Evolutionary conservation across 106 monocot genomes (phyloP).

Genomic region (Acorus gramineus): DNA sequence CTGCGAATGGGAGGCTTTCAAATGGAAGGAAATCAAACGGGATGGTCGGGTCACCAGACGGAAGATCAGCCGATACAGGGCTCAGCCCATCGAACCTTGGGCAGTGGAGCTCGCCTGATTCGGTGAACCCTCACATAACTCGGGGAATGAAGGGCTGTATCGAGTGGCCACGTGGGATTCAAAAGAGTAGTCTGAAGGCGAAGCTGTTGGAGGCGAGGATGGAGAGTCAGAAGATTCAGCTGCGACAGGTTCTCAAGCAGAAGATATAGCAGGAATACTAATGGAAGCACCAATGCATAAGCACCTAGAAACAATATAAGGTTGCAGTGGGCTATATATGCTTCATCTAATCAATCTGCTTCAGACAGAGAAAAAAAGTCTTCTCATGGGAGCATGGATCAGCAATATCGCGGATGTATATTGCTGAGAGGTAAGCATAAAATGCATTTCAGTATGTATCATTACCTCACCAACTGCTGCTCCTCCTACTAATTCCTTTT

Average conservation of each 20-base stretch:
- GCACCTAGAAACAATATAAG: no score
- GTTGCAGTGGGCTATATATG: no score
- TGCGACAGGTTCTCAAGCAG: conserved; percentile 30
- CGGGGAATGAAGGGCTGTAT: conserved; percentile 42
- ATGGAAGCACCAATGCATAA: no score
- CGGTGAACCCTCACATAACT: conserved; percentile 30
- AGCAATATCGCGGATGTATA: no score
- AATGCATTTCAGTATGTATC: no score
- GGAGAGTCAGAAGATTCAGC: conserved; percentile 34
- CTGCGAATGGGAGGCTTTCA: neutral
- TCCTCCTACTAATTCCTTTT: no score
- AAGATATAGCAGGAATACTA: conserved; percentile 12
- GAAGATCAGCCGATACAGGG: conserved; percentile 19
- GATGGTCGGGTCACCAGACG: conserved; percentile 37
- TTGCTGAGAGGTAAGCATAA: no score
- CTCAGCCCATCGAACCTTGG: conserved; percentile 30
- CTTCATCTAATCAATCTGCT: no score
- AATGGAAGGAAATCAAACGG: conserved; percentile 39
- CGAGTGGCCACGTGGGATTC: conserved; percentile 31
- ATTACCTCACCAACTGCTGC: no score
- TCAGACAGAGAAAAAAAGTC: no score
- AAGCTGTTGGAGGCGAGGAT: conserved; percentile 34
- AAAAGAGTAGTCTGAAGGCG: conserved; percentile 32
- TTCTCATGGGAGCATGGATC: no score
- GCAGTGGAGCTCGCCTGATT: conserved; percentile 61